Evolutionary conservation across 495 filamentous ascomycete species (phyloP).

Genomic region (Penicillium odoratum): DNA sequence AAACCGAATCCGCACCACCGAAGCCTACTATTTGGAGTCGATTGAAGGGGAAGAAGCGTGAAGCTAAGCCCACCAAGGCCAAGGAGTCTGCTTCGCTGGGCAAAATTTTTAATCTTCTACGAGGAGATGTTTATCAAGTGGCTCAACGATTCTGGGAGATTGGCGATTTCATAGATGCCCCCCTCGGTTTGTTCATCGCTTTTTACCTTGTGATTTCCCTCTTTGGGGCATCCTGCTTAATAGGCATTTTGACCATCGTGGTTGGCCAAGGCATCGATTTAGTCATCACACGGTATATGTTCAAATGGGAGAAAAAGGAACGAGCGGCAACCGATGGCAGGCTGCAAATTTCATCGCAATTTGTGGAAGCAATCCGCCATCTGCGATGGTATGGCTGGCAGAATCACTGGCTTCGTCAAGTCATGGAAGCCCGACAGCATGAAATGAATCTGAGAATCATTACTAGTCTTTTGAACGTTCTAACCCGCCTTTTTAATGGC

Average conservation of each 20-base stretch:
- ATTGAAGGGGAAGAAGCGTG: conserved; percentile 3
- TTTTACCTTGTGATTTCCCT: conserved; percentile 69
- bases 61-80: conserved; percentile 22
- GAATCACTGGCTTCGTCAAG: conserved; percentile 68
- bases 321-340: conserved; percentile 68
- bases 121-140: conserved; percentile 79
- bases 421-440: conserved; percentile 66
- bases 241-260: conserved; percentile 66
- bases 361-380: conserved; percentile 81
- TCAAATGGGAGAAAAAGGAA: conserved; percentile 63
- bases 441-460: conserved; percentile 68
- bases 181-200: conserved; percentile 67
- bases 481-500: conserved; percentile 61
- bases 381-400: conserved; percentile 89
- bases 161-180: conserved; percentile 62
- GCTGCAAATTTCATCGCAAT: conserved; percentile 73
- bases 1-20: neutral
- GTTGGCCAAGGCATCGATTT: conserved; percentile 64
- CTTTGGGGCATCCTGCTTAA: conserved; percentile 75
- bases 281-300: conserved; percentile 57
- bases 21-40: conserved; percentile 18
- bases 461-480: conserved; percentile 58
- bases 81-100: conserved; percentile 72
- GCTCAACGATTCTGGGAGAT: conserved; percentile 84
- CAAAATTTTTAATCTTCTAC: conserved; percentile 80